These are phyloP conservation scores for Fusarium sp. DNA, from an alignment of 2,329 filamentous ascomycete species.

Conservation along the genomic window DNA sequence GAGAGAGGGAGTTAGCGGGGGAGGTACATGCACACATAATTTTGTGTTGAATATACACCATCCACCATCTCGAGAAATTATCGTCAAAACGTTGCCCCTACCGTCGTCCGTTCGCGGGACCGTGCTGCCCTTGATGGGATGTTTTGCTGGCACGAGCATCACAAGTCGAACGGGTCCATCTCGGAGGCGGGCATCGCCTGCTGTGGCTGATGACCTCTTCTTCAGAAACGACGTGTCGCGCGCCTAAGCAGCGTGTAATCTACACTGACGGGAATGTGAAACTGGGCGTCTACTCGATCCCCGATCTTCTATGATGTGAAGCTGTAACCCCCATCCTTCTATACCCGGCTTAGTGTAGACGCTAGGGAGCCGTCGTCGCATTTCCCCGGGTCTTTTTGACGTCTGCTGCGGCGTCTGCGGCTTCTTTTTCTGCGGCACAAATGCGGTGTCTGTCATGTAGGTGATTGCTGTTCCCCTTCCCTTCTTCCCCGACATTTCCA, in stretches of 20 bases:
- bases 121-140: slow-evolving; percentile 24
- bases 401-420: slow-evolving; percentile 10
- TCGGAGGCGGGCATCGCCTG: slow-evolving; percentile 27
- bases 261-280: not conserved
- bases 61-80: slow-evolving; percentile 41
- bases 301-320: not conserved
- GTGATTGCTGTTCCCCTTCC: not conserved
- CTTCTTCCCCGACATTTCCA: not conserved
- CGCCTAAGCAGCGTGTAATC: slow-evolving; percentile 5
- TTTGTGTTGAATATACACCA: not conserved
- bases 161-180: slow-evolving; percentile 3
- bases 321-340: not conserved
- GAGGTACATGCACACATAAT: not conserved
- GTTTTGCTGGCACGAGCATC: slow-evolving; percentile 27
- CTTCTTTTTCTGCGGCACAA: slow-evolving; percentile 4
- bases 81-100: slow-evolving; percentile 35
- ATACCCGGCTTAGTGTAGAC: not conserved
- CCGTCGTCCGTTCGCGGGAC: slow-evolving; percentile 31
- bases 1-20: slow-evolving; percentile 3
- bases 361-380: not conserved
- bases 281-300: not conserved
- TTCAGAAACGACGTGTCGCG: not conserved
- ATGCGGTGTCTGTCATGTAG: not conserved
- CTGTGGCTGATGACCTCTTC: not conserved
- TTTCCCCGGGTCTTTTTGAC: slow-evolving; percentile 21